Evolutionary conservation across 2,329 filamentous ascomycete genomes (phyloP), one percentile per base, ranked within the genome.

Genomic region (Alternaria sp.): DNA sequence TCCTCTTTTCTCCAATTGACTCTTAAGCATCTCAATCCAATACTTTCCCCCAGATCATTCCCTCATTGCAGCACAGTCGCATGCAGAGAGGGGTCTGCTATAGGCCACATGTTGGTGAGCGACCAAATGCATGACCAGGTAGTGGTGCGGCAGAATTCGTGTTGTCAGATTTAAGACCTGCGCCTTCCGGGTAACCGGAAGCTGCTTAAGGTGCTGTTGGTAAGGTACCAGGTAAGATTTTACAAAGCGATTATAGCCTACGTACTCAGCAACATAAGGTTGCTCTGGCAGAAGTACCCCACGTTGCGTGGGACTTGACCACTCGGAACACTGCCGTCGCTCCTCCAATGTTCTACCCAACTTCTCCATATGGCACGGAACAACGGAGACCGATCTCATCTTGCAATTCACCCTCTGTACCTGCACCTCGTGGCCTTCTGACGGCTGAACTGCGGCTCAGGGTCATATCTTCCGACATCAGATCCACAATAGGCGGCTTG

Each of bases 351-450:
- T 20, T 14, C 27, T 38, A 32, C 43, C 54, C 20, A 52, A 48
- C 57, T 51, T 53, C 62, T 63, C 22, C 46, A 61, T 67, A 34
- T 27, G 58, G 54, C 64, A 71, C 73, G 71, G 73, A 73, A 62
- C 48, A 32, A 44, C 22, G 32, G 36, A n/a, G n/a, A 46, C 73
- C 72, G 72, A 64, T 60, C 59, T 64, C 54, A 41, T 63, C 30
- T 60, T 53, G 59, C 57, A 54, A 55, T 30, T 64, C 54, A 51
- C 61, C 53, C 48, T 55, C 63, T 67, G 45, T 52, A 58, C 51
- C 45, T 49, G 60, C 59, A 51, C 46, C 64, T 60, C 53, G 53
- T 65, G 62, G 64, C 51, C 59, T 48, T 34, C 51, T 18, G 51
- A 54, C 54, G 48, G 54, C 53, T 69, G 62, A 60, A 50, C 46